Conservation (phyloP, 352 stramenopile genomes). For the Phytophthora lateralis region DNA sequence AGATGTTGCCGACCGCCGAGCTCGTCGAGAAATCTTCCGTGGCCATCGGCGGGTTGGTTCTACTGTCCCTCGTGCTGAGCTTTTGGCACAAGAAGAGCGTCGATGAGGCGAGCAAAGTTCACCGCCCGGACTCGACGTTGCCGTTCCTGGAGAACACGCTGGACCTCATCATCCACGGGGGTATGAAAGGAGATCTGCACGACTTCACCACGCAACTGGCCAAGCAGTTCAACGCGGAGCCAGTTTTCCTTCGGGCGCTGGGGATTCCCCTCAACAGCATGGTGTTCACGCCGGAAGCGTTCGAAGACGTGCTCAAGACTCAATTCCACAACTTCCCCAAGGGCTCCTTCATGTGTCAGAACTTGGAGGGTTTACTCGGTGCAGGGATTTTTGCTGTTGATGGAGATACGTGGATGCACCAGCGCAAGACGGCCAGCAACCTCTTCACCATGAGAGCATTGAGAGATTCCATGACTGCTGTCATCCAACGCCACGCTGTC, state of each 20-base stretch:
- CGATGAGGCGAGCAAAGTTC: constrained; percentile 8
- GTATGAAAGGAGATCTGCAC: constrained; percentile 31
- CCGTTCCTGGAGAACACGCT: constrained; percentile 44
- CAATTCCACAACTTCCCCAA: constrained; percentile 79
- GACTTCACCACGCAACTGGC: constrained; percentile 33
- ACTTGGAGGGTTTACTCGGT: constrained; percentile 55
- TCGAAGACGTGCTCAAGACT: constrained; percentile 57
- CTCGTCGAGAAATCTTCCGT: constrained; percentile 15
- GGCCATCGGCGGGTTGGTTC: background rate
- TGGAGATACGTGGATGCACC: constrained; percentile 58
- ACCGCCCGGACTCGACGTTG: constrained; percentile 30
- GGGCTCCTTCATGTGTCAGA: constrained; percentile 39
- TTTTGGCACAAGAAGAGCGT: constrained; percentile 9
- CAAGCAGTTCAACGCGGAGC: constrained; percentile 35
- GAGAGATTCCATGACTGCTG: constrained; percentile 42
- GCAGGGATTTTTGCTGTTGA: constrained; percentile 75
- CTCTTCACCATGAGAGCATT: constrained; percentile 70
- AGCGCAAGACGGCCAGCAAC: constrained; percentile 83
- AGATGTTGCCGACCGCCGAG: constrained; percentile 23
- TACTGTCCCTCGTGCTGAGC: constrained; percentile 3
- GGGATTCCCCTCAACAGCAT: constrained; percentile 37
- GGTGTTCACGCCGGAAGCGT: constrained; percentile 41
- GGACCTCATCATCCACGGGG: constrained; percentile 28
- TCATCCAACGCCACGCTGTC: constrained; percentile 31
- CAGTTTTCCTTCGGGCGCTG: constrained; percentile 33